Conservation (phyloP, 2,329 filamentous ascomycete species). For the Cladosporium colombiae region DNA sequence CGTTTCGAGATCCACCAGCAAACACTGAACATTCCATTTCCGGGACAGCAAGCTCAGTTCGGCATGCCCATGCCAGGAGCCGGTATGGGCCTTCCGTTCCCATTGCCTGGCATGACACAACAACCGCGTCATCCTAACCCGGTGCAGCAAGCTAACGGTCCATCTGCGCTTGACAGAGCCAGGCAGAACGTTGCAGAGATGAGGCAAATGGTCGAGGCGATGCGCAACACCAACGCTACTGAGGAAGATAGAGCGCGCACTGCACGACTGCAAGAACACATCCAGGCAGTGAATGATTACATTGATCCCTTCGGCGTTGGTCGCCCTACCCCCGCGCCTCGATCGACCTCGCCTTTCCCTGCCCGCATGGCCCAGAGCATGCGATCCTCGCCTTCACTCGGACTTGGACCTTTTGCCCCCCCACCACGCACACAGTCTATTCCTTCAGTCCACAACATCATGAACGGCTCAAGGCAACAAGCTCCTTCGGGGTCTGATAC, state of each 20-base stretch:
- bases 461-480: slow-evolving; percentile 25
- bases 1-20: slow-evolving; percentile 35
- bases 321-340: slow-evolving; percentile 8
- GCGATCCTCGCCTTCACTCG: slow-evolving; percentile 16
- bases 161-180: slow-evolving; percentile 34
- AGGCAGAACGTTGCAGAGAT: slow-evolving; percentile 36
- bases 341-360: slow-evolving; percentile 15
- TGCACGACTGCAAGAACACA: slow-evolving; percentile 27
- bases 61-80: slow-evolving; percentile 4
- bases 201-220: slow-evolving; percentile 34
- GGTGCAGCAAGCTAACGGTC: slow-evolving; percentile 17
- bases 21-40: slow-evolving; percentile 24
- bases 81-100: slow-evolving; percentile 20
- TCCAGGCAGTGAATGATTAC: slow-evolving; percentile 32
- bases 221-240: slow-evolving; percentile 24
- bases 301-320: slow-evolving; percentile 33
- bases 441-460: slow-evolving; percentile 12
- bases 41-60: slow-evolving; percentile 15
- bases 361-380: slow-evolving; percentile 16
- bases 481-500: slow-evolving; percentile 27
- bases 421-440: slow-evolving; percentile 11
- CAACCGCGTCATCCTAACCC: slow-evolving; percentile 6
- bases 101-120: slow-evolving; percentile 18
- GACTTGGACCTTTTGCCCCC: slow-evolving; percentile 4
- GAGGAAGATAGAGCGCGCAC: slow-evolving; percentile 31